Conservation (phyloP, 2,329 filamentous ascomycete species). For the Cryoendolithus antarcticus region DNA sequence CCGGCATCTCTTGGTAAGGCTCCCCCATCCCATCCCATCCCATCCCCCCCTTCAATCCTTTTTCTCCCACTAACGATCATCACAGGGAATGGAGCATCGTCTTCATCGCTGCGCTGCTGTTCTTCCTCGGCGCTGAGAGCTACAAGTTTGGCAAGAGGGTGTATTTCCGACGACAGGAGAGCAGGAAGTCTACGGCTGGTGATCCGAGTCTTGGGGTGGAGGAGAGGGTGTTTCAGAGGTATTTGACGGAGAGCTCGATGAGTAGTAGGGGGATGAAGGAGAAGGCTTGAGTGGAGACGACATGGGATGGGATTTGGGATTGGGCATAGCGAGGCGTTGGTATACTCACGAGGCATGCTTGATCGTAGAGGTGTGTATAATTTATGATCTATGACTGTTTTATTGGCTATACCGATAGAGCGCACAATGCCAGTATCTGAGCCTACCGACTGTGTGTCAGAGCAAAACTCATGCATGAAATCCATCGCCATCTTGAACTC, state of each 20-base stretch:
- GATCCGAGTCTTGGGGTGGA: slow-evolving; percentile 3
- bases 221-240: slow-evolving; percentile 4
- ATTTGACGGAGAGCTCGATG: slow-evolving; percentile 6
- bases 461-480: no score
- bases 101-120: slow-evolving; percentile 47
- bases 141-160: slow-evolving; percentile 57
- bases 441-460: no score
- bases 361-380: not conserved
- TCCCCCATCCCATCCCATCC: not conserved
- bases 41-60: no score
- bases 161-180: slow-evolving; percentile 7
- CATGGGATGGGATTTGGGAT: no score
- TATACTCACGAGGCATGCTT: no score
- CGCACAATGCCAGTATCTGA: no score
- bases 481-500: no score
- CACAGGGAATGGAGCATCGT: slow-evolving; percentile 52
- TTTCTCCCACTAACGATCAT: slow-evolving; percentile 1
- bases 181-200: slow-evolving; percentile 8
- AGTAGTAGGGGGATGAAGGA: slow-evolving; percentile 1
- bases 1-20: slow-evolving; percentile 44
- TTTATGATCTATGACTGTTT: not conserved
- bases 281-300: no score
- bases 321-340: not conserved
- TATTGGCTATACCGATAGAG: no score
- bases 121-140: slow-evolving; percentile 50